Conservation (phyloP, 192 early-diverging fungal species). For the Dissophora ornata region DNA sequence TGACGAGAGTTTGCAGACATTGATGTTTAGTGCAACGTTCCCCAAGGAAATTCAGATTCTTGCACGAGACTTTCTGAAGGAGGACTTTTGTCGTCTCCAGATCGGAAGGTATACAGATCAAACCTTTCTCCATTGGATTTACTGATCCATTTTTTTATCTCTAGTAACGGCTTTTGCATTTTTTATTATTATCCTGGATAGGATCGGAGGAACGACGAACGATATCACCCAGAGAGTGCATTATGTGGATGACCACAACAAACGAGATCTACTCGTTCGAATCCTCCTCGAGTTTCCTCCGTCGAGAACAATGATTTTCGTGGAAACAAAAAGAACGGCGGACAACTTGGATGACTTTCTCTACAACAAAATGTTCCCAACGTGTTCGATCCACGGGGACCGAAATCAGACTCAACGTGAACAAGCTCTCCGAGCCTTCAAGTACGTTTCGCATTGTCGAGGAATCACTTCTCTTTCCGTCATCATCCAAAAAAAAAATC, state of each 20-base stretch:
- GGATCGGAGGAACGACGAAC: conserved; percentile 42
- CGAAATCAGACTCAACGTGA: conserved; percentile 84
- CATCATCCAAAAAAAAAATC: too few relatives aligned
- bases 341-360: conserved; percentile 81
- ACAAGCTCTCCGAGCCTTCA: conserved; percentile 77
- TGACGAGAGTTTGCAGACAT: conserved; percentile 81
- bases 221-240: conserved; percentile 59
- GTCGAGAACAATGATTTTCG: conserved; percentile 82
- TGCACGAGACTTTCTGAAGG: conserved; percentile 90
- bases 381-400: conserved; percentile 89
- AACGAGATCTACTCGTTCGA: conserved; percentile 65
- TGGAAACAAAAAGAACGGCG: conserved; percentile 83
- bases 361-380: conserved; percentile 74
- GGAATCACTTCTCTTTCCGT: too few relatives aligned
- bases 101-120: conserved; percentile 80
- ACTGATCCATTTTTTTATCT: too few relatives aligned
- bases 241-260: conserved; percentile 72
- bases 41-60: conserved; percentile 91
- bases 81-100: conserved; percentile 80
- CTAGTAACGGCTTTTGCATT: too few relatives aligned
- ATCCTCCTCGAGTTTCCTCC: conserved; percentile 61
- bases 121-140: too few relatives aligned
- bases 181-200: too few relatives aligned
- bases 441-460: conserved; percentile 47
- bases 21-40: conserved; percentile 99